Conservation (phyloP, 2,329 filamentous ascomycete genomes). For the Trichoderma breve region DNA sequence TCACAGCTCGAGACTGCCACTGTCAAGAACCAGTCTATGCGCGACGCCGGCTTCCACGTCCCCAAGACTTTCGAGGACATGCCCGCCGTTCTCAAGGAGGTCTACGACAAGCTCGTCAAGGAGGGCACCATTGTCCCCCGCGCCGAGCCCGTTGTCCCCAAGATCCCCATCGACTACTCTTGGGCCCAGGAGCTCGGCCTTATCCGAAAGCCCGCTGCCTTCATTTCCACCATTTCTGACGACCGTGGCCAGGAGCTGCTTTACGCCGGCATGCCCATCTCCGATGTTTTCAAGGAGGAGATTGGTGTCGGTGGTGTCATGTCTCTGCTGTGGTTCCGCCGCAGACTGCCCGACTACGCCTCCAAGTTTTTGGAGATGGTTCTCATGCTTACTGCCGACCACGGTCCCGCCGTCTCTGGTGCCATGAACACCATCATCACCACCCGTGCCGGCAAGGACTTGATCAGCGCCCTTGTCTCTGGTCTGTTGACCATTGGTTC, state of each 20-base stretch:
- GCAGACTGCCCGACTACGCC: conserved; percentile 90
- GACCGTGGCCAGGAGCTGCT: conserved; percentile 99
- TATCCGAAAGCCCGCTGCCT: conserved; percentile 98
- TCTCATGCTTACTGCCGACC: conserved; percentile 98
- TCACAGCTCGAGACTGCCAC: conserved; percentile 97
- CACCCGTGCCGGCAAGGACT: conserved; percentile 96
- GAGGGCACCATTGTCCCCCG: conserved; percentile 81
- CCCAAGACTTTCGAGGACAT: conserved; percentile 97
- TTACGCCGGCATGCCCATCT: conserved; percentile 99
- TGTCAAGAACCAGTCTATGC: conserved; percentile 96
- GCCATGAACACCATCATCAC: conserved; percentile 99
- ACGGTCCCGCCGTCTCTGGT: conserved; percentile 97
- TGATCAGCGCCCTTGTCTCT: conserved; percentile 91
- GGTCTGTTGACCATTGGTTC: conserved; percentile 98
- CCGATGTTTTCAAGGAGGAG: conserved; percentile 98
- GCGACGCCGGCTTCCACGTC: conserved; percentile 88
- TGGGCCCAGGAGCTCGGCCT: conserved; percentile 99
- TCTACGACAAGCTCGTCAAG: conserved; percentile 87
- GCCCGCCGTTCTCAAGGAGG: conserved; percentile 68
- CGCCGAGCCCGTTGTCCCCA: conserved; percentile 87
- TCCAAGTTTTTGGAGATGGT: conserved; percentile 99
- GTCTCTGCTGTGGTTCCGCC: conserved; percentile 99
- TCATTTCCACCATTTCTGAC: conserved; percentile 99
- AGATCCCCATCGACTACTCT: conserved; percentile 99
- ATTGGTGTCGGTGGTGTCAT: conserved; percentile 99